Evolutionary conservation across 441 rosid genomes (phyloP), one percentile per base, ranked within the genome.

Genomic region (Croton setiger): DNA sequence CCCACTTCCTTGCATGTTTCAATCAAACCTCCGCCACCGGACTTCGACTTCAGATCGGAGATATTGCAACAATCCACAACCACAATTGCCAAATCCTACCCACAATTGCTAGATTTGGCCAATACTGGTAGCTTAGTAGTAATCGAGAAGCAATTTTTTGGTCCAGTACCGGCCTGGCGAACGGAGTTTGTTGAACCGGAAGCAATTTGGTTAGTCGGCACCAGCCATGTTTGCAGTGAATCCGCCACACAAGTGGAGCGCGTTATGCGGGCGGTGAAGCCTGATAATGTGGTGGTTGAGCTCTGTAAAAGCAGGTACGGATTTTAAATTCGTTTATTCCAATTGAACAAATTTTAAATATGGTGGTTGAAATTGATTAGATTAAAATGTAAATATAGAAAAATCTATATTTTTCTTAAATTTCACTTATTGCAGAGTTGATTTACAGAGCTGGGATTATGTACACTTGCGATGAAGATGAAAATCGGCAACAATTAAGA

Each of bases 401-500:
- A 27, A 27, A 27, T 27, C 1, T 27, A 27, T 27, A 27, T 27
- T 27, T 27, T 27, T 27, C 31, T 27, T 27, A 27, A 27, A 27
- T 27, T 27, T 27, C 31, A 35, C 59, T 75, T 72, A 73, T 66
- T 78, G 85, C 87, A 87, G 91, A 84, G 83, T 58, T 81, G 63
- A 60, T 76, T 83, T 86, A 78, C 97, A 86, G 96, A 86, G 95
- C 93, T 83, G 96, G 97, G 87, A 93, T 93, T 52, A 91, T 91
- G 96, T 91, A 88, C 77, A 75, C 82, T 70, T 76, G 87, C 0
- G 71, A 73, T 70, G 84, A 77, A 35, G 84, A 73, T 64, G 88
- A 80, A 67, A 71, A 8, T 58, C 83, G 79, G 20, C 80, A 80
- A 60, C 81, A 74, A 67, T 69, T 85, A 60, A 81, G 67, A 69